A percentile compares a stretch with the other conserved stretches of the same genome.
Conservation (phyloP, 148 eudicot species). For the Nepenthes mirabilis region DNA sequence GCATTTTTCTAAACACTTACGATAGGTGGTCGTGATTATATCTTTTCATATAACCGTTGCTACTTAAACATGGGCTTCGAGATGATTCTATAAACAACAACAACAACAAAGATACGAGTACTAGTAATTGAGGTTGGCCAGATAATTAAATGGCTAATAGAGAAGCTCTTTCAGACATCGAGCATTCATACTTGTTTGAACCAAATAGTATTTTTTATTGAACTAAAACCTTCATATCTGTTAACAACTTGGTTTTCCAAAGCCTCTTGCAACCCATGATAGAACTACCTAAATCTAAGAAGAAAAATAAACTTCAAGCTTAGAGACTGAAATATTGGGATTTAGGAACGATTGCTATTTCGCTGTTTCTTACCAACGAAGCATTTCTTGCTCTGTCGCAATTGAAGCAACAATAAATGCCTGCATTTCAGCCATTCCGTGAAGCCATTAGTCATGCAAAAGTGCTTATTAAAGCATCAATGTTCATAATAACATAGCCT, state of each 20-base stretch:
- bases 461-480: neutral
- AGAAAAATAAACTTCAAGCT: neutral
- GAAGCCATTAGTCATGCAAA: neutral
- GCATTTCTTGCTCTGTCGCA: slow-evolving; percentile 46
- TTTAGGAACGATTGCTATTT: neutral
- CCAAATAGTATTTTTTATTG: too few relatives aligned
- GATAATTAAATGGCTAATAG: too few relatives aligned
- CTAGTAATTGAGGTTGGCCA: too few relatives aligned
- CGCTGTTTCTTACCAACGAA: slow-evolving; percentile 26
- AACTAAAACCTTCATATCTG: neutral
- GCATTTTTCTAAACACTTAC: neutral
- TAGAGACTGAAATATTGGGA: neutral
- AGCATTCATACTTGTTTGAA: too few relatives aligned
- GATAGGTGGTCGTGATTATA: neutral
- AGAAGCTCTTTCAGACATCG: too few relatives aligned
- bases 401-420: slow-evolving; percentile 62
- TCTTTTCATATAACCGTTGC: neutral
- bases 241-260: neutral
- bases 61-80: too few relatives aligned
- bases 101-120: too few relatives aligned
- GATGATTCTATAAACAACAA: too few relatives aligned
- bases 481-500: neutral
- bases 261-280: neutral
- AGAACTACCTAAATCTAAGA: neutral
- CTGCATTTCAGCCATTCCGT: slow-evolving; percentile 16